phyloP scores from a whole-genome alignment of 768 basidiomycete species.

The Peribolospora baueri region DNA sequence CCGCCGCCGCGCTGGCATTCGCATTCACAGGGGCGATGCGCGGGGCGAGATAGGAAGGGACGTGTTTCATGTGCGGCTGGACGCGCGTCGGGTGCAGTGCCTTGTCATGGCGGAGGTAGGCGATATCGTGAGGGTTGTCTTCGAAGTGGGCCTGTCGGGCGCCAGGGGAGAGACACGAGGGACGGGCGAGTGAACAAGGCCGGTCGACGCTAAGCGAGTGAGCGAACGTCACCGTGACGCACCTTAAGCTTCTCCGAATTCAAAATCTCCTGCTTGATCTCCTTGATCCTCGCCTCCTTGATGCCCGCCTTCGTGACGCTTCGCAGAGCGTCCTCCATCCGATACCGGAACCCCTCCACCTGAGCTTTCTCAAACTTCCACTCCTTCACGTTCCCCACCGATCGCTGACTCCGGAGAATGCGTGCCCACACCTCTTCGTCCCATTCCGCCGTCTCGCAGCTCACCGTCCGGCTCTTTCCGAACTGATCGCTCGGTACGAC shows the following conservation, averaged over 20 bases:
- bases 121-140: conserved; percentile 80
- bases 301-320: conserved; percentile 66
- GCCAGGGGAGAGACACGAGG: not conserved
- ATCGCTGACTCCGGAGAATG: conserved; percentile 52
- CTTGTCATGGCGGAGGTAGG: conserved; percentile 80
- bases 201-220: too few relatives aligned
- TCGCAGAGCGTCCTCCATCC: conserved; percentile 87
- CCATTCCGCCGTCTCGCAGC: conserved; percentile 37
- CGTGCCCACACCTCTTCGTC: conserved; percentile 55
- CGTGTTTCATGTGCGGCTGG: conserved; percentile 85
- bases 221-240: conserved; percentile 9
- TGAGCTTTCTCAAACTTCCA: conserved; percentile 87
- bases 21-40: conserved; percentile 36
- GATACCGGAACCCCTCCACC: conserved; percentile 89
- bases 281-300: conserved; percentile 75
- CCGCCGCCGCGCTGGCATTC: too few relatives aligned
- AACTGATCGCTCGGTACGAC: conserved; percentile 31
- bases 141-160: conserved; percentile 69
- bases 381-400: conserved; percentile 41
- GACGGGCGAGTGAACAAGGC: not conserved
- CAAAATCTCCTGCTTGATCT: conserved; percentile 73
- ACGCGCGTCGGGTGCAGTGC: conserved; percentile 70
- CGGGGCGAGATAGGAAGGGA: conserved; percentile 78
- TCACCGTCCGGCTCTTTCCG: conserved; percentile 34
- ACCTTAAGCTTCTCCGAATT: conserved; percentile 96